Base-by-base conservation (phyloP, 495 filamentous ascomycete species). In the Astrocystis sublimbata region DNA sequence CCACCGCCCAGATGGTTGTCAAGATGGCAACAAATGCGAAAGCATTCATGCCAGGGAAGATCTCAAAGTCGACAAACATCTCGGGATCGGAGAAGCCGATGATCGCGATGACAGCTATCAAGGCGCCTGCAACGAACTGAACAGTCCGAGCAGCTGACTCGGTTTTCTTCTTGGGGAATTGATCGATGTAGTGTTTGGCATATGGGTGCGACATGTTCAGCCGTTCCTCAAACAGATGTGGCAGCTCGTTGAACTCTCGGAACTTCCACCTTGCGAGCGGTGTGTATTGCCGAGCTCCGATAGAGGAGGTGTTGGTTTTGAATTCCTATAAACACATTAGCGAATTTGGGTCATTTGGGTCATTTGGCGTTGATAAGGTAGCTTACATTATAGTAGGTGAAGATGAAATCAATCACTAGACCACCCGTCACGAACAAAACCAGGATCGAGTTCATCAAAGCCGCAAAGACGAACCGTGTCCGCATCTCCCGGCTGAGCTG, bases 181-280 rank as follows among this genome's bases (percentile, higher is more conserved):
- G 94, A 52, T 97, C 91, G 30, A 98, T 83, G 68, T 98, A 98
- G 38, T 89, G 88, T 49, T 88, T 90, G 2, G 94, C 94, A 69
- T 89, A 97, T 0, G 93, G 93, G 67, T 93, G 92, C 6, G 96
- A 97, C 90, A 97, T 94, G 66, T 96, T 92, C 56, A 90, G 81
- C 12, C 94, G 86, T 59, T 92, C 89, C 63, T 92, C 83, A 68
- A 97, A 98, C 1, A 98, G 78, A 77, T 98, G 94, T 64, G 87
- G 88, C 1, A 98, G 84, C 72, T 98, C 94, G 67, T 98, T 98
- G 81, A 98, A 98, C 73, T 98, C 93, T 51, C 94, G 89, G 62
- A 98, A 97, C 68, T 97, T 97, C 96, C 94, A 98, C 72, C 96
- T 90, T 2, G 96, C 94, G 50, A 97, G 83, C 2, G 92, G 91